Evolutionary conservation across 345 rosid genomes (phyloP), one percentile per base, ranked within the genome.

Genomic region (Garcia nutans): DNA sequence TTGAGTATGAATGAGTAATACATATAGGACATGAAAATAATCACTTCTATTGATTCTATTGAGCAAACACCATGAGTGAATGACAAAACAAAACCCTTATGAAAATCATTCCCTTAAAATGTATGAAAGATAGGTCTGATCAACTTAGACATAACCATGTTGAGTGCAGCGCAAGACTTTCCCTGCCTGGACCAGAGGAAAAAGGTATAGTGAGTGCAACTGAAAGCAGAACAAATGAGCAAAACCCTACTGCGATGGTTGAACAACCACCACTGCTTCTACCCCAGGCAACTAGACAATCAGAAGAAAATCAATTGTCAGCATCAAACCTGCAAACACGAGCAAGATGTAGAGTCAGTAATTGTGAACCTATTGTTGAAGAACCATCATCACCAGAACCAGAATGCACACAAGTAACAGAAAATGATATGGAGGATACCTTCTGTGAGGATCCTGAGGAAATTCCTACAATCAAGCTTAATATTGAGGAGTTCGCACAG

Each of bases 111-210:
- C n/a, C 6, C n/a, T 68, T 61, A 26, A 64, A 64, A 64, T 52
- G 50, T 24, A 42, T 50, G 22, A 47, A 68, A 70, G 49, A 52
- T 70, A 10, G 44, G 41, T 37, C 12, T 50, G 26, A 61, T 60
- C 70, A 55, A 65, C 66, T 75, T 70, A 68, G 69, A 66, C 50
- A 31, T 19, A 52, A 56, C 45, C 62, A 42, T 81, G 47, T 63
- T 80, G 68, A 49, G 68, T 76, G 87, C 87, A 95, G 99, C 79
- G 97, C 97, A 77, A 91, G 97, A 78, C 93, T 95, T 75, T 88
- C 97, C 37, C 85, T 95, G 76, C 96, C 97, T 57, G 97, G 91
- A 16, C 91, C 96, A 71, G 97, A 90, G 73, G 96, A 91, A 70
- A 91, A 81, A 78, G 75, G 83, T 71, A 80, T 89, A 76, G 84